Conservation (phyloP, 371 early-diverging fungal genomes). For the Mucor ambiguus region DNA sequence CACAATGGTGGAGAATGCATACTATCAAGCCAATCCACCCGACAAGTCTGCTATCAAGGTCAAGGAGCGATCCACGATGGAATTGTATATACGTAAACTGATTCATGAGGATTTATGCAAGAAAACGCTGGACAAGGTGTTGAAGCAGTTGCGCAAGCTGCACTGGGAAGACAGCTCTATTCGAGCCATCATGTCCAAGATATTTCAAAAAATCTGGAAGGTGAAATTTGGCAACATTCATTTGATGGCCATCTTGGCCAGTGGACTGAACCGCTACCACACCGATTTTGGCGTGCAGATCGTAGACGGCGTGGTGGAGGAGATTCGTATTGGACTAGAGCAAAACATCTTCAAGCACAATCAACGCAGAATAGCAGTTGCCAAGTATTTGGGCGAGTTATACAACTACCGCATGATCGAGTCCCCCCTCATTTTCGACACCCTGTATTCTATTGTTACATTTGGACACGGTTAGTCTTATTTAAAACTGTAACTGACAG, state of each 20-base stretch:
- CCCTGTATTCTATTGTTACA: constrained; percentile 80
- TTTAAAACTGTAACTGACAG: not conserved
- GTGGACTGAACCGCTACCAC: constrained; percentile 78
- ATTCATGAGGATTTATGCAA: constrained; percentile 79
- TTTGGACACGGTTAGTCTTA: constrained; percentile 77
- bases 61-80: constrained; percentile 75
- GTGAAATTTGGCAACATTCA: constrained; percentile 87
- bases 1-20: constrained; percentile 93
- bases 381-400: constrained; percentile 89
- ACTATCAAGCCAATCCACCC: constrained; percentile 88
- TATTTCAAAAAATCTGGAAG: constrained; percentile 92
- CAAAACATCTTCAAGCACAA: constrained; percentile 83
- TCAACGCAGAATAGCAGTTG: constrained; percentile 83
- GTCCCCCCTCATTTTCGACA: constrained; percentile 78
- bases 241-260: constrained; percentile 79
- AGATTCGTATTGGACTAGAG: constrained; percentile 89
- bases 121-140: constrained; percentile 66
- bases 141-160: constrained; percentile 81
- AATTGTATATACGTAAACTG: constrained; percentile 85
- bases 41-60: constrained; percentile 59
- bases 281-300: constrained; percentile 86
- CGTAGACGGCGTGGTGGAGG: constrained; percentile 87
- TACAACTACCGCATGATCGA: constrained; percentile 89
- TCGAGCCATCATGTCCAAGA: constrained; percentile 39
- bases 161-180: constrained; percentile 80